Evolutionary conservation across 345 rosid genomes (phyloP), one percentile per base, ranked within the genome.

Genomic region (Hevea brasiliensis): DNA sequence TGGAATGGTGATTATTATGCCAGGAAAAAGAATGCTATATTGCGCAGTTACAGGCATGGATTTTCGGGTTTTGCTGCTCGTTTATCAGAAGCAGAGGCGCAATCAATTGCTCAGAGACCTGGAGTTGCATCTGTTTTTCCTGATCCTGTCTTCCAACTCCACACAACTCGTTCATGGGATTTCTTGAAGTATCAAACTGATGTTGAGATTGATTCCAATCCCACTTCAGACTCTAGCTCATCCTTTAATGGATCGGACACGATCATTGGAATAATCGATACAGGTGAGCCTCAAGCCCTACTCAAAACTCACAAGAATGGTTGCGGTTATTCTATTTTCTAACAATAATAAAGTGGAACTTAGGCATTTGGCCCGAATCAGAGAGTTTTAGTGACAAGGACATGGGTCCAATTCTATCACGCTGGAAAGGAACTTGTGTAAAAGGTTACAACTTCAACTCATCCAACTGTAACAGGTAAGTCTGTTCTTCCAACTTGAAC

Each of bases 81-180:
- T 75, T 73, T 91, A 65, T 74, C 97, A 75, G 88, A 83, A 27
- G 89, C 79, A 63, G 98, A 93, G 74, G 97, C 92, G 12, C 74
- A 61, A 26, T 60, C 80, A 27, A 73, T 91, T 53, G 85, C 94
- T 13, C 61, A 79, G 61, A 84, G 82, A 79, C 86, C 81, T 0
- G 97, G 89, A 71, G 96, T 90, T 10, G 86, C 86, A 14, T 94
- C 94, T 0, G 91, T 94, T 21, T 89, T 92, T 76, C 88, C 90
- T 26, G 94, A 90, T 63, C 85, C 89, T 6, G 59, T 78, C 47
- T 74, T 82, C 21, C 85, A 86, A 65, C 92, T 89, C 79, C 96
- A 92, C 79, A 94, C 98, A 6, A 92, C 97, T 67, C 98, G 92
- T 56, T 94, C 97, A 8, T 94, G 97, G 97, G 98, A 94, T 75